phyloP scores from a whole-genome alignment of 1,284 basidiomycete species.

The Calocybe gambosa region DNA sequence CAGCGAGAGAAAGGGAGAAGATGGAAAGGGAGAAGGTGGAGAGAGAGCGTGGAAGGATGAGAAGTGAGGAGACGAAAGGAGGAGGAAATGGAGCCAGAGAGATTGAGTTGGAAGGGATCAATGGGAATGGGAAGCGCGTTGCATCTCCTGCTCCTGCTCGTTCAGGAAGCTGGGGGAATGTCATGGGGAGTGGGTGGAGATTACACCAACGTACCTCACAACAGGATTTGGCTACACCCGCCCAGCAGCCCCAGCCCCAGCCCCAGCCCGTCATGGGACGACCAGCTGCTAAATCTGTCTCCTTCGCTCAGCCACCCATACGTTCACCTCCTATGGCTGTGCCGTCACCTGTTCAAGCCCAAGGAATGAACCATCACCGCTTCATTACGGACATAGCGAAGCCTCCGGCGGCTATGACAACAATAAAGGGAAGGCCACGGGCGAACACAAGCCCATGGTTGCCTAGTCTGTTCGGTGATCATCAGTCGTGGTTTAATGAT shows the following conservation, averaged over 20 bases:
- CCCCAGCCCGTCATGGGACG: constrained; percentile 22
- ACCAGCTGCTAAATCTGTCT: constrained; percentile 45
- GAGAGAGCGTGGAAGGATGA: constrained; percentile 21
- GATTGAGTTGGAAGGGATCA: constrained; percentile 16
- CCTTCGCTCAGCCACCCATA: constrained; percentile 32
- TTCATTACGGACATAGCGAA: neutral
- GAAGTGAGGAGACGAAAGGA: constrained; percentile 14
- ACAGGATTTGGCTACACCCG: neutral
- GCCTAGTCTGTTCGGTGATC: constrained; percentile 58
- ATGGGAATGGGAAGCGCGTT: constrained; percentile 32
- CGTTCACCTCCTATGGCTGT: constrained; percentile 21
- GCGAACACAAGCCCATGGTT: constrained; percentile 64
- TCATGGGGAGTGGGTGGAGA: constrained; percentile 9
- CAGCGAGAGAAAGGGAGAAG: constrained; percentile 32
- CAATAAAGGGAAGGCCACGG: constrained; percentile 46
- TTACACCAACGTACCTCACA: neutral
- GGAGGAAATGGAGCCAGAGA: constrained; percentile 14
- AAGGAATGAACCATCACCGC: neutral
- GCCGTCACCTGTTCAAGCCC: constrained; percentile 17
- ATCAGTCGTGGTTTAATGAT: constrained; percentile 90
- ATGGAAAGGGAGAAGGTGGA: constrained; percentile 23
- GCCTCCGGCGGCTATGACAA: neutral
- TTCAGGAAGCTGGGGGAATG: constrained; percentile 5
- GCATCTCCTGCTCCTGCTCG: constrained; percentile 6
- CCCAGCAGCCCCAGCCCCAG: constrained; percentile 8